These are phyloP conservation scores for Coelastrella sp. DNA, from an alignment of 139 green algal species.

Conservation along the genomic window DNA sequence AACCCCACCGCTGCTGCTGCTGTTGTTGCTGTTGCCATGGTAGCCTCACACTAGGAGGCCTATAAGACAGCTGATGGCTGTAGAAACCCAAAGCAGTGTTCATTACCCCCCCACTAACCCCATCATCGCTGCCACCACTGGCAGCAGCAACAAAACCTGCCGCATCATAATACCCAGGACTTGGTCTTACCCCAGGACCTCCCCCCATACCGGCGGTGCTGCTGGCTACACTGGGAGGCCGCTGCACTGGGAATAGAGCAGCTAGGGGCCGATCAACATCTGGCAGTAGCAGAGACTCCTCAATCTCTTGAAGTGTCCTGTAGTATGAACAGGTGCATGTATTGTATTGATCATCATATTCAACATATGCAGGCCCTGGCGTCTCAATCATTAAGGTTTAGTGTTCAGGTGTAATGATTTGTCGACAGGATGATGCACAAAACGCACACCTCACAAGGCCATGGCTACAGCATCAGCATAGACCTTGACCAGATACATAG, in stretches of 20 bases:
- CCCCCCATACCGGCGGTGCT: neutral
- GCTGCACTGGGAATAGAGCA: neutral
- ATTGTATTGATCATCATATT: too few species aligned
- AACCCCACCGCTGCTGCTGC: conserved; percentile 4
- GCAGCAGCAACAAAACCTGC: neutral
- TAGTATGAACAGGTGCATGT: neutral
- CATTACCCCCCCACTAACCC: neutral
- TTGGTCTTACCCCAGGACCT: neutral
- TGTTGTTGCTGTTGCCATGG: conserved; percentile 5
- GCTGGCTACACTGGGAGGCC: neutral
- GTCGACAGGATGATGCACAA: too few species aligned
- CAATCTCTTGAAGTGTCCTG: conserved; percentile 25
- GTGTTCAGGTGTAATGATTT: too few species aligned
- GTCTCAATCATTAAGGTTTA: too few species aligned
- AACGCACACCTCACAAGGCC: too few species aligned
- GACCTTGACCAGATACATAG: too few species aligned
- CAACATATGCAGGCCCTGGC: too few species aligned
- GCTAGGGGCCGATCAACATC: conserved; percentile 4
- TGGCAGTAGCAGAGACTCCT: conserved; percentile 34
- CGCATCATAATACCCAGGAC: neutral
- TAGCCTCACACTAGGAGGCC: neutral
- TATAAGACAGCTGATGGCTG: neutral
- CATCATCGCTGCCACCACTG: neutral
- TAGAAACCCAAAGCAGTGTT: neutral
- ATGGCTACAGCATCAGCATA: too few species aligned